A percentile compares a stretch with the other conserved stretches of the same genome.
Conservation (phyloP, 2,329 filamentous ascomycete species). For the Annulohypoxylon truncatum region DNA sequence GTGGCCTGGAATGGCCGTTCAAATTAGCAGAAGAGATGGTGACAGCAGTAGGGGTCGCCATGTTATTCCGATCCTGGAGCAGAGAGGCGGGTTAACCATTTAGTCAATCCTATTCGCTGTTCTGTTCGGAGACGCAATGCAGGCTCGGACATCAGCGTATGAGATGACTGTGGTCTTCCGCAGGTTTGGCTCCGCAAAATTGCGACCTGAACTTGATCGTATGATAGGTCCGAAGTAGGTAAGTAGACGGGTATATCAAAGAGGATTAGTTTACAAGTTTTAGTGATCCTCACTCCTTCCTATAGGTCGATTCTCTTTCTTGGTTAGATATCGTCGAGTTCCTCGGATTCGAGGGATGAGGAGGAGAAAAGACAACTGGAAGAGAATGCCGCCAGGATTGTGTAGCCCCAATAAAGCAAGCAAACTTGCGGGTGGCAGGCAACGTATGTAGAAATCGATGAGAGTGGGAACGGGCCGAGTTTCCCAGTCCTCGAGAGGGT, state of each 20-base stretch:
- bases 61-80: slow-evolving; percentile 40
- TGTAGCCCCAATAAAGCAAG: slow-evolving; percentile 27
- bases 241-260: slow-evolving; percentile 15
- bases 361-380: background rate
- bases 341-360: slow-evolving; percentile 6
- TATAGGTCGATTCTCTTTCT: slow-evolving; percentile 4
- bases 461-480: slow-evolving; percentile 35
- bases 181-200: slow-evolving; percentile 30
- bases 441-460: slow-evolving; percentile 14
- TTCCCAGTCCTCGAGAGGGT: slow-evolving; percentile 22
- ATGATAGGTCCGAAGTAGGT: slow-evolving; percentile 23
- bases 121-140: slow-evolving; percentile 38
- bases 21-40: slow-evolving; percentile 36
- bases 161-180: slow-evolving; percentile 24
- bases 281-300: background rate
- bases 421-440: slow-evolving; percentile 31
- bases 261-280: background rate
- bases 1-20: slow-evolving; percentile 37
- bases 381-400: slow-evolving; percentile 12
- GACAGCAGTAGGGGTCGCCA: slow-evolving; percentile 44
- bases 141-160: slow-evolving; percentile 37
- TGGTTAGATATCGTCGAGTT: slow-evolving; percentile 1
- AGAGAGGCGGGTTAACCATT: slow-evolving; percentile 32
- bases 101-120: slow-evolving; percentile 36
- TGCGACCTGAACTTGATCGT: slow-evolving; percentile 16